Evolutionary conservation across 2,329 filamentous ascomycete genomes (phyloP).

Genomic region (Exserohilum turcica): DNA sequence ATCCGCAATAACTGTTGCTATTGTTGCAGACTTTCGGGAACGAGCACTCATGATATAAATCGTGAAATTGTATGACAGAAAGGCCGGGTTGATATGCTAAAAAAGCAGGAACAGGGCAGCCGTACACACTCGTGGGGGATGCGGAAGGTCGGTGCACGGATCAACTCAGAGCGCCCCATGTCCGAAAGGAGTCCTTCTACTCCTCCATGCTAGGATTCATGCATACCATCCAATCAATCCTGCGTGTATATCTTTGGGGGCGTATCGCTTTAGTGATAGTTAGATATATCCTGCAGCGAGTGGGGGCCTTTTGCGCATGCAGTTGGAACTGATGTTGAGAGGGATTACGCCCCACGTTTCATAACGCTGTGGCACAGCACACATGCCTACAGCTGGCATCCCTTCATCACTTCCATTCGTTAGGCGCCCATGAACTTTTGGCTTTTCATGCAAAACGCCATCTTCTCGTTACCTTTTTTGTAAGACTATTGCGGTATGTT

Average conservation of each 20-base stretch:
- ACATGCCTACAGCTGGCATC: not conserved
- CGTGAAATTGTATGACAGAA: not conserved
- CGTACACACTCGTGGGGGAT: not conserved
- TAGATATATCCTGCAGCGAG: not conserved
- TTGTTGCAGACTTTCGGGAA: not conserved
- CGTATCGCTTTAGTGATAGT: not conserved
- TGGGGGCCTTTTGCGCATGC: not conserved
- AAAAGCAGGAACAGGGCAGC: not conserved
- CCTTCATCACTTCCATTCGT: not conserved
- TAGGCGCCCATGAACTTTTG: not conserved
- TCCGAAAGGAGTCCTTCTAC: not conserved
- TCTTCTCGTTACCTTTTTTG: not conserved
- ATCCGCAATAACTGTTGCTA: not conserved
- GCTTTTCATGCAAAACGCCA: not conserved
- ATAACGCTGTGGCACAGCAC: not conserved
- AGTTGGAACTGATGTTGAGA: not conserved
- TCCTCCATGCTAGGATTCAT: not conserved
- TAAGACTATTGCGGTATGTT: too few species aligned
- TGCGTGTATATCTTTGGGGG: not conserved
- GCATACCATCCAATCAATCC: not conserved
- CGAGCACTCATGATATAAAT: not conserved
- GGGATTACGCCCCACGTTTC: not conserved
- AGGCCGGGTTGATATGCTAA: not conserved
- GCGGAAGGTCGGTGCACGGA: constrained; percentile 1
- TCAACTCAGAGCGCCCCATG: not conserved